Evolutionary conservation across 129 eudicot species (phyloP), one percentile per base, ranked within the genome.

Genomic region (Flaveria linearis): DNA sequence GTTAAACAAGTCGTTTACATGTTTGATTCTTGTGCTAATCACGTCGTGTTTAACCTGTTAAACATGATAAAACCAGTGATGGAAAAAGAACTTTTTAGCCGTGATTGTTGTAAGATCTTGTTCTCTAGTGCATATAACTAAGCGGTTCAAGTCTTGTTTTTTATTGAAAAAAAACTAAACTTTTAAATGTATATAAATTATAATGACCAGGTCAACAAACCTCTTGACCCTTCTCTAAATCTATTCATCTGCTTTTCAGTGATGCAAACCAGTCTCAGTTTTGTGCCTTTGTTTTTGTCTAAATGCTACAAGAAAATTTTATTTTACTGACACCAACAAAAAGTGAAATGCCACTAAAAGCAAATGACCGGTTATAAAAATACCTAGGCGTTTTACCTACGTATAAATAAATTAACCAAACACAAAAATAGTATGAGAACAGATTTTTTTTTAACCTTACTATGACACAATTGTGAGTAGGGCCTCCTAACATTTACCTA

Each of bases 221-320:
- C 7, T 5, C 39, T 33, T 33, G 39, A 33, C 39, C 39, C 39
- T 33, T 33, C 39, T 33, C 7, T 36, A 36, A 0, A 45, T 45
- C 11, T 45, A 45, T 49, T 1, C 53, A 14, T 49, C 14, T 11
- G 5, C 82, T 70, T 71, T 70, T 69, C 64, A 58, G 76, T 49
- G 60, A 49, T 70, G 20, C 63, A 78, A 70, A 30, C 36, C 39
- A 69, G 50, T 68, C 45, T 67, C 68, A 55, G 68, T 56, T 55
- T 77, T 68, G 78, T 74, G 47, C 68, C 50, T 68, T 56, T 77
- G 75, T 77, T 23, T 42, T 11, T 52, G 33, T 76, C 7, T 56
- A 20, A 28, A 58, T 22, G 23, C 36, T 9, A 58, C 16, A 49
- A 49, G 17, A 3, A 49, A 49, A 13, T 13, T 49, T 11, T 13